Conservation (phyloP, 441 rosid genomes). For the Mallotus repandus region DNA sequence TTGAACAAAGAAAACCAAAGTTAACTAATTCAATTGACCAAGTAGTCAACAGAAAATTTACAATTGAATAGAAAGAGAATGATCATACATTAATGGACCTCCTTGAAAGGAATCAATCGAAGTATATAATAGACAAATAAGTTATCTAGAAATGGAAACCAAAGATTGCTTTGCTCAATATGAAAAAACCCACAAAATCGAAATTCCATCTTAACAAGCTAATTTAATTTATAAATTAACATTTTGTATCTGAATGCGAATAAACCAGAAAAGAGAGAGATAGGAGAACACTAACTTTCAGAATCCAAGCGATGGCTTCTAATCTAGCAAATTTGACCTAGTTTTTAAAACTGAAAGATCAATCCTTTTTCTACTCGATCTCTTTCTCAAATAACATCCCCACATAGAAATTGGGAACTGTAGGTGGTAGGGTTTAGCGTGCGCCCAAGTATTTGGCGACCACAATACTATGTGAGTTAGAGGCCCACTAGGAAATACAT, state of each 20-base stretch:
- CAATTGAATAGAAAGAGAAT: neutral
- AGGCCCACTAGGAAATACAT: too few species aligned
- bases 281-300: constrained; percentile 36
- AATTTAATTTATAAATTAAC: neutral
- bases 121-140: constrained; percentile 48
- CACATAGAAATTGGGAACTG: too few species aligned
- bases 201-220: neutral
- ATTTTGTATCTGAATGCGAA: neutral
- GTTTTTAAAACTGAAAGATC: constrained; percentile 24
- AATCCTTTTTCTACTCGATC: constrained; percentile 25
- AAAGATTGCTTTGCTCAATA: constrained; percentile 40
- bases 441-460: too few species aligned
- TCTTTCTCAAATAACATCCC: constrained; percentile 41
- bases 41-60: neutral
- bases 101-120: constrained; percentile 54
- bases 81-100: constrained; percentile 42
- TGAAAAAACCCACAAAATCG: constrained; percentile 10
- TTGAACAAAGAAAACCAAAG: neutral
- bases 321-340: constrained; percentile 38
- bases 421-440: too few species aligned
- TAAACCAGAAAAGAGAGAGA: neutral
- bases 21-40: neutral
- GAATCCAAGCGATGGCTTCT: constrained; percentile 52
- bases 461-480: too few species aligned
- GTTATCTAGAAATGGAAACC: constrained; percentile 51